Conservation (phyloP, 2,329 filamentous ascomycete genomes). For the Arachnomyces sp. region DNA sequence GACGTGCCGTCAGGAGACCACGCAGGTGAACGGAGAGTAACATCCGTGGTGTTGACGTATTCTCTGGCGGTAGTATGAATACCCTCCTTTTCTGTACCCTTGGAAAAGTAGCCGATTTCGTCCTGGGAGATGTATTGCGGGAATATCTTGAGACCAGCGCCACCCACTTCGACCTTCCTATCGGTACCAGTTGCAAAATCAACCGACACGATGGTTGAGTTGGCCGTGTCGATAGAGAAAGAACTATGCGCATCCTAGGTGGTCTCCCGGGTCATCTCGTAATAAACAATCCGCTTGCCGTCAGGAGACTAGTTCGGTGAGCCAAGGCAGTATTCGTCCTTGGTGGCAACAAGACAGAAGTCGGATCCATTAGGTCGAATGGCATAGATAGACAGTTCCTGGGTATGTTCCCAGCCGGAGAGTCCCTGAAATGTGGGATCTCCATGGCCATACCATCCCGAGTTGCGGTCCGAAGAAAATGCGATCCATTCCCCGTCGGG, state of each 20-base stretch:
- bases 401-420: too few relatives aligned
- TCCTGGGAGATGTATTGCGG: too few relatives aligned
- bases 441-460: too few relatives aligned
- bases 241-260: conserved; percentile 36
- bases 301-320: conserved; percentile 34
- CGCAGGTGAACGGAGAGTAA: conserved; percentile 15
- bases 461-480: too few relatives aligned
- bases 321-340: conserved; percentile 34
- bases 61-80: conserved; percentile 21
- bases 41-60: conserved; percentile 7
- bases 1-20: conserved; percentile 37
- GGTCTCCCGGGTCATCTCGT: conserved; percentile 32
- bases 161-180: conserved; percentile 21
- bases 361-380: too few relatives aligned
- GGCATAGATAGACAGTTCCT: too few relatives aligned
- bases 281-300: conserved; percentile 30
- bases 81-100: conserved; percentile 21
- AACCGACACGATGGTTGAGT: conserved; percentile 24
- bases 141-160: conserved; percentile 24
- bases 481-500: too few relatives aligned
- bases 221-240: too few relatives aligned
- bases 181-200: conserved; percentile 35
- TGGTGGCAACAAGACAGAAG: too few relatives aligned
- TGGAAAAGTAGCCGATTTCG: conserved; percentile 28
- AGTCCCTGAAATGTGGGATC: too few relatives aligned